Percentiles rank a stretch among this genome's conserved stretches.
phyloP scores from a whole-genome alignment of 805 yeast genomes.

The Isabelozyma gotoi region DNA sequence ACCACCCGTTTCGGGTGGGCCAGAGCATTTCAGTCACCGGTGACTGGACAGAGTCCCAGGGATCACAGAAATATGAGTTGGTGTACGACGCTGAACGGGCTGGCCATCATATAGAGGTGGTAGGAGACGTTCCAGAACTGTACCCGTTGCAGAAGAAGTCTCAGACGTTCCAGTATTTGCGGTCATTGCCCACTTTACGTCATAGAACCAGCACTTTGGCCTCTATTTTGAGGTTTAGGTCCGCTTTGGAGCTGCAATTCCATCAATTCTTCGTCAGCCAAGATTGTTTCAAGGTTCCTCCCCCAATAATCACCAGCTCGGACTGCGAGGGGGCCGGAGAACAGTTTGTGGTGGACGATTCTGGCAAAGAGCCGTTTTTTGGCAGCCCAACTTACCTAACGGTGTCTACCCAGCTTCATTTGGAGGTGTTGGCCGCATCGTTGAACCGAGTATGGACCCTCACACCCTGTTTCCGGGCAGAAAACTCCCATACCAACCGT shows the following conservation, averaged over 20 bases:
- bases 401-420: slow-evolving; percentile 88
- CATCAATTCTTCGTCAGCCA: slow-evolving; percentile 51
- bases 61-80: slow-evolving; percentile 33
- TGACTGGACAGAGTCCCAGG: slow-evolving; percentile 30
- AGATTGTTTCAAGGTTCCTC: slow-evolving; percentile 70
- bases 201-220: slow-evolving; percentile 70
- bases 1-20: slow-evolving; percentile 43
- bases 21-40: slow-evolving; percentile 38
- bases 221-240: slow-evolving; percentile 70
- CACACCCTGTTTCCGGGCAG: slow-evolving; percentile 93
- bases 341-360: slow-evolving; percentile 55
- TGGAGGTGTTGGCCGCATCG: slow-evolving; percentile 77
- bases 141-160: slow-evolving; percentile 86
- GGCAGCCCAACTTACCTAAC: slow-evolving; percentile 71
- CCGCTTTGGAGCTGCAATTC: slow-evolving; percentile 57
- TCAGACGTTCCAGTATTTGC: slow-evolving; percentile 62
- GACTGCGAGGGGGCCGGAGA: slow-evolving; percentile 99
- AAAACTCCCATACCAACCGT: slow-evolving; percentile 83
- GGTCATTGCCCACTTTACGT: slow-evolving; percentile 74
- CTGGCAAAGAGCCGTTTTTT: slow-evolving; percentile 50
- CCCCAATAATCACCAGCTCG: slow-evolving; percentile 83
- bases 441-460: slow-evolving; percentile 82
- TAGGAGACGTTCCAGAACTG: slow-evolving; percentile 60
- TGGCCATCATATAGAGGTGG: slow-evolving; percentile 36
- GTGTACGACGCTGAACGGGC: slow-evolving; percentile 22